Evolutionary conservation across 2,329 filamentous ascomycete species (phyloP).

Genomic region (Scleromitrula shiraiana): DNA sequence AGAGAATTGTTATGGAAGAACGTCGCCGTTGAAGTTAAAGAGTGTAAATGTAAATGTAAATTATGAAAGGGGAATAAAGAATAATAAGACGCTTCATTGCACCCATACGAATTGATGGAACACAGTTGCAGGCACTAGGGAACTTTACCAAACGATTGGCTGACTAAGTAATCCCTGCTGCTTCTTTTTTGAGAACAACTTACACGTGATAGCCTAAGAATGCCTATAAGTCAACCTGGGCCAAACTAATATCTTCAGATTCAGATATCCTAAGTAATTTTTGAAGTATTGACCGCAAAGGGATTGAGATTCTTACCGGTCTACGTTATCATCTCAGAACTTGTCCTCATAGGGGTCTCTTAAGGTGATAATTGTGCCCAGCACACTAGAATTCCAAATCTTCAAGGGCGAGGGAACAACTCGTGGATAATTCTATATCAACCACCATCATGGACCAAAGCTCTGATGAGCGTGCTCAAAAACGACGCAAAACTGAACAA

Average conservation of each 20-base stretch:
- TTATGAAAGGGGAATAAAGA: not conserved
- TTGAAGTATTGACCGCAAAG: not conserved
- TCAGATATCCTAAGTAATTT: not conserved
- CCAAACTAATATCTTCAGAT: too few relatives aligned
- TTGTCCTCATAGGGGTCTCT: too few relatives aligned
- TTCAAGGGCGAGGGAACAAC: too few relatives aligned
- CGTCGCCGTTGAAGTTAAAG: not conserved
- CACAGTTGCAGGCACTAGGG: slow-evolving; percentile 7
- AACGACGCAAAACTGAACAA: slow-evolving; percentile 20
- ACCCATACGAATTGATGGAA: slow-evolving; percentile 6
- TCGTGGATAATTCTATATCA: too few relatives aligned
- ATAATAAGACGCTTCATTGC: not conserved
- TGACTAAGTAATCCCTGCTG: not conserved
- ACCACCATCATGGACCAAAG: slow-evolving; percentile 19
- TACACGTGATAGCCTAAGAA: slow-evolving; percentile 5
- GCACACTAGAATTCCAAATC: too few relatives aligned
- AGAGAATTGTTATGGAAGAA: not conserved
- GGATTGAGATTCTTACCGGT: not conserved
- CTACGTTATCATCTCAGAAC: not conserved
- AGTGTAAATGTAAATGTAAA: slow-evolving; percentile 6
- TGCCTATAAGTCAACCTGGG: too few relatives aligned
- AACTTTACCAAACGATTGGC: slow-evolving; percentile 1
- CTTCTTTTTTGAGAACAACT: slow-evolving; percentile 1
- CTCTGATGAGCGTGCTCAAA: slow-evolving; percentile 18
- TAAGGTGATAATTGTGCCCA: too few relatives aligned